Evolutionary conservation across 2,329 filamentous ascomycete genomes (phyloP).

Genomic region (Fonsecaea pedrosoi): DNA sequence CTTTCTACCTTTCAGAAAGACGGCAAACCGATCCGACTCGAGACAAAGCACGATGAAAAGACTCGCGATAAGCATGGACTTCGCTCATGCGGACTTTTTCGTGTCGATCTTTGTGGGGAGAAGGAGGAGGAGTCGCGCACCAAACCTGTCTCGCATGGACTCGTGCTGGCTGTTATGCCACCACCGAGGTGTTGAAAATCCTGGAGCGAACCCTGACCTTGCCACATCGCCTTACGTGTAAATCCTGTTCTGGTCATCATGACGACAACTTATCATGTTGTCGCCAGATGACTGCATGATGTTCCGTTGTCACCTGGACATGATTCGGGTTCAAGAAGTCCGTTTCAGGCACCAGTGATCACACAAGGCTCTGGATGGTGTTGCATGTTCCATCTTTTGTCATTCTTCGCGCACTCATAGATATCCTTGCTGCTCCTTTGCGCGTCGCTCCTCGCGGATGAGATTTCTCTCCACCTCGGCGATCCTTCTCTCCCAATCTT

Average conservation of each 20-base stretch:
- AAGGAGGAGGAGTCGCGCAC: not conserved
- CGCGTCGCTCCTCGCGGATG: conserved; percentile 62
- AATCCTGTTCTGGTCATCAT: not conserved
- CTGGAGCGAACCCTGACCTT: not conserved
- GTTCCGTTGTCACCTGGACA: not conserved
- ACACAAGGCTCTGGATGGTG: not conserved
- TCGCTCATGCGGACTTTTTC: not conserved
- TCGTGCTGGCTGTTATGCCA: not conserved
- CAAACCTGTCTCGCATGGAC: not conserved
- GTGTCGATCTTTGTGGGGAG: conserved; percentile 3
- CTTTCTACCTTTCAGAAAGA: not conserved
- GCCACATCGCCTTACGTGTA: not conserved
- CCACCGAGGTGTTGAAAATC: not conserved
- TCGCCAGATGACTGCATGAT: conserved; percentile 5
- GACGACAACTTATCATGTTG: not conserved
- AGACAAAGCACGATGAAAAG: not conserved
- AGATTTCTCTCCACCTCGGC: conserved; percentile 70
- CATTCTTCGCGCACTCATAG: conserved; percentile 20
- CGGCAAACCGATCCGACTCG: not conserved
- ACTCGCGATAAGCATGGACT: not conserved
- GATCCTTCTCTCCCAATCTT: conserved; percentile 72
- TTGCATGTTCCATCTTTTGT: conserved; percentile 21
- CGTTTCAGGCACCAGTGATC: not conserved
- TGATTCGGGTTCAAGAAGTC: conserved; percentile 4
- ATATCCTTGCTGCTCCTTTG: conserved; percentile 59